Evolutionary conservation across 202 grass and related monocot species (phyloP).

Genomic region (Panicum hallii): DNA sequence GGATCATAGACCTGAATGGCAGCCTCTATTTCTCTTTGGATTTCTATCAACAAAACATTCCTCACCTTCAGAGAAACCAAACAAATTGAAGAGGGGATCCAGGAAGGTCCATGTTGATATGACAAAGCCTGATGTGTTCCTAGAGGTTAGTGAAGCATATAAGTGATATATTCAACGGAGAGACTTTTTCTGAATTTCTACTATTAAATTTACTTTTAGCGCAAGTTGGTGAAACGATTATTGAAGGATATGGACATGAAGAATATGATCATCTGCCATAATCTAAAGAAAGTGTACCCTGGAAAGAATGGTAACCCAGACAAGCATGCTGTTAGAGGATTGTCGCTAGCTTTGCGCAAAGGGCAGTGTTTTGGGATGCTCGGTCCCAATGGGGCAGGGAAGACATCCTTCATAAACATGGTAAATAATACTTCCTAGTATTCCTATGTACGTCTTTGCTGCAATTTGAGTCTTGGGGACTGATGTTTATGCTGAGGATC

Average conservation of each 20-base stretch:
- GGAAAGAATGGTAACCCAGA: constrained; percentile 75
- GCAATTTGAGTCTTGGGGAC: neutral
- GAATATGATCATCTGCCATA: constrained; percentile 77
- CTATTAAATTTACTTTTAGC: constrained; percentile 47
- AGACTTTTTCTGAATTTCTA: neutral
- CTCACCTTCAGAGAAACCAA: constrained; percentile 27
- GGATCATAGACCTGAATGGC: constrained; percentile 51
- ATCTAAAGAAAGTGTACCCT: constrained; percentile 83
- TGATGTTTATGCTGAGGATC: neutral
- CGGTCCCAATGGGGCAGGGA: constrained; percentile 88
- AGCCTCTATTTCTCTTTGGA: constrained; percentile 50
- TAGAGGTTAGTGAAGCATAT: constrained; percentile 66
- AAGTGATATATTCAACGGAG: neutral
- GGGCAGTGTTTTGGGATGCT: constrained; percentile 98
- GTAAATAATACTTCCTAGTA: constrained; percentile 36
- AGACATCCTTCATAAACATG: constrained; percentile 94
- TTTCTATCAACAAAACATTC: constrained; percentile 57
- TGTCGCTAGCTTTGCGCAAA: constrained; percentile 78
- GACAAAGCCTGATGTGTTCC: constrained; percentile 59
- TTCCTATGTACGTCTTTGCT: neutral
- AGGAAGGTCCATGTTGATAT: constrained; percentile 58
- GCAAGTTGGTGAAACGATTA: constrained; percentile 66
- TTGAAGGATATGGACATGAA: constrained; percentile 49
- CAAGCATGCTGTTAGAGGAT: constrained; percentile 74
- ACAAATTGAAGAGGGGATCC: constrained; percentile 43